A percentile compares a stretch with the other conserved stretches of the same genome.
phyloP scores from a whole-genome alignment of 495 filamentous ascomycete species.

The Penicillium lividum region DNA sequence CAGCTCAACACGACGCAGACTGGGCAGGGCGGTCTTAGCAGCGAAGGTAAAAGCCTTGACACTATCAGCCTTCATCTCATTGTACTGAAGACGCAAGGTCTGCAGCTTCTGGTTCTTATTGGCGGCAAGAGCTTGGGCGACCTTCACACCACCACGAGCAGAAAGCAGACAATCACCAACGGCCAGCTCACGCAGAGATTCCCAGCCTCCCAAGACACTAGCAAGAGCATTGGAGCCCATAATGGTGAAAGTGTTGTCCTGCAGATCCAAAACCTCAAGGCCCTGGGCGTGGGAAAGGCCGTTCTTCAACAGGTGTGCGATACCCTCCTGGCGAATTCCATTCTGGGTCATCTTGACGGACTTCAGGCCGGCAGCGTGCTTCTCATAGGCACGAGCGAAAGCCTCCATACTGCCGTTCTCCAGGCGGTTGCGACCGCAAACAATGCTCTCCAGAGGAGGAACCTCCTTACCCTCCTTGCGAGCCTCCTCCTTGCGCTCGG shows the following conservation, averaged over 20 bases:
- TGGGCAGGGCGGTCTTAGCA: constrained; percentile 62
- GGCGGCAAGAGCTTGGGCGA: constrained; percentile 70
- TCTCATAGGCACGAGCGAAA: constrained; percentile 83
- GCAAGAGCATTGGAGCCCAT: constrained; percentile 77
- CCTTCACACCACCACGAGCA: constrained; percentile 71
- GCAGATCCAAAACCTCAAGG: constrained; percentile 79
- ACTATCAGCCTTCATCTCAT: constrained; percentile 79
- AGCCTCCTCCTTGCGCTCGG: constrained; percentile 77
- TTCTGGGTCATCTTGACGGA: constrained; percentile 98
- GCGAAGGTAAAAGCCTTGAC: constrained; percentile 68
- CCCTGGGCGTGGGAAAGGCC: constrained; percentile 67
- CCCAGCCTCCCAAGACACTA: constrained; percentile 72
- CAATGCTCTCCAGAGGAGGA: constrained; percentile 84
- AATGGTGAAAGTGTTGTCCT: constrained; percentile 95
- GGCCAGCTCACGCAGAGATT: constrained; percentile 75
- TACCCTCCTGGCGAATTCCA: constrained; percentile 92
- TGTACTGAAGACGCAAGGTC: constrained; percentile 84
- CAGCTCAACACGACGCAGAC: constrained; percentile 79
- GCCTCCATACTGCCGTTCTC: constrained; percentile 95
- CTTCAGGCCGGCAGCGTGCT: constrained; percentile 72
- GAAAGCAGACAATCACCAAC: constrained; percentile 86
- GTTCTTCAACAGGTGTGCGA: constrained; percentile 70
- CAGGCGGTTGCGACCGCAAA: constrained; percentile 92
- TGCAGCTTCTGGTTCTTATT: constrained; percentile 77
- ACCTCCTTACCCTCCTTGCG: constrained; percentile 67